These are phyloP conservation scores for Sphagnum fallax DNA, from an alignment of 228 moss, liverwort and hornwort species.

Conservation along the genomic window DNA sequence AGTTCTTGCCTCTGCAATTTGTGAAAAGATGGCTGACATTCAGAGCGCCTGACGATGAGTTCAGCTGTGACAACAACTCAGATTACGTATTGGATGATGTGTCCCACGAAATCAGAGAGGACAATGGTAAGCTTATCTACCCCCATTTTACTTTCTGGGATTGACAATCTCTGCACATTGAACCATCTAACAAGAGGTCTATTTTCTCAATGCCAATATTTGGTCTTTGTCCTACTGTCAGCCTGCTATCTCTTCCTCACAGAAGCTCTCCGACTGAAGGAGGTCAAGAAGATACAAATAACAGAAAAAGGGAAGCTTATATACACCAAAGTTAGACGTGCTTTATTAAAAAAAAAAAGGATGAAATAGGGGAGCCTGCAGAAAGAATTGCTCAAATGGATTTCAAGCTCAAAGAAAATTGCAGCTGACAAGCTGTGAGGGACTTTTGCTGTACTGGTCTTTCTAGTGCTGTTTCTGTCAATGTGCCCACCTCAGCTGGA, in stretches of 20 bases:
- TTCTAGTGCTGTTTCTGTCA: too few species aligned
- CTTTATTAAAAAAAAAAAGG: too few species aligned
- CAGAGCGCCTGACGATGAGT: conserved; percentile 40
- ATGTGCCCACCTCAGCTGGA: too few species aligned
- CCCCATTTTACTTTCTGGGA: background rate
- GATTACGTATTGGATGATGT: conserved; percentile 29
- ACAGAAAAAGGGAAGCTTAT: too few species aligned
- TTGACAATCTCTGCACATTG: too few species aligned
- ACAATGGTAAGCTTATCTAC: conserved; percentile 21
- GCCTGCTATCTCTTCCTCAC: background rate
- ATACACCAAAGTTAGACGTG: too few species aligned
- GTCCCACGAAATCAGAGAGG: conserved; percentile 23
- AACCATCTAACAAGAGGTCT: background rate
- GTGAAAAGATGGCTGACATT: conserved; percentile 48
- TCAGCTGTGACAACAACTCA: conserved; percentile 28
- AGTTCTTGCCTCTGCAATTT: conserved; percentile 47
- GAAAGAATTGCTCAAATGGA: too few species aligned
- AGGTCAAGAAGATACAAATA: background rate
- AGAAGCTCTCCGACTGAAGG: background rate
- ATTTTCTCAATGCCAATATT: background rate
- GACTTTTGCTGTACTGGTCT: too few species aligned
- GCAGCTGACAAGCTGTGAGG: too few species aligned
- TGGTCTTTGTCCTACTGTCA: too few species aligned
- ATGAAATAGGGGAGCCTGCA: too few species aligned
- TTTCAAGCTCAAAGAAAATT: too few species aligned